Evolutionary conservation across 2,329 filamentous ascomycete species (phyloP), one percentile per base, ranked within the genome.

Genomic region (Neonectria hederae): DNA sequence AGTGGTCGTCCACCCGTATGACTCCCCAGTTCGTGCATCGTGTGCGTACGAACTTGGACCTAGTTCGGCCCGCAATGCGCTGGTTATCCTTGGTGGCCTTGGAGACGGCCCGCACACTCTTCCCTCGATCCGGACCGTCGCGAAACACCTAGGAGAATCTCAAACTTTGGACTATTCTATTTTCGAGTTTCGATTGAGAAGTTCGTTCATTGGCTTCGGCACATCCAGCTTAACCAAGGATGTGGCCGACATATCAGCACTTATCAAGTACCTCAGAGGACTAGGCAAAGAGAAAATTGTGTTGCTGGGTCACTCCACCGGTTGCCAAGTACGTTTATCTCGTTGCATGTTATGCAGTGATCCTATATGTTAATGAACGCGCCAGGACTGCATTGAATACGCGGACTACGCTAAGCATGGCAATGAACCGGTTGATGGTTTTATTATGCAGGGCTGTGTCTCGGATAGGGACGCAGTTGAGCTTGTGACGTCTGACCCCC

Each of bases 381-480:
- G 3, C 14, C 51, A 88, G 85, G 86, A 88, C 70, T 86, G 83
- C 65, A 84, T 88, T 76, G 84, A 85, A 67, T 89, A 88, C 60
- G 80, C 80, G 21, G 76, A 82, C 57, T 80, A 81, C 24, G 74
- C 75, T 53, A 81, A 81, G 66, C 72, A 82, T 38, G 72, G 73
- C 6, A 77, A 79, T 43, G 79, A 86, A 13, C 85, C 87, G 0
- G 80, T 97, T 2, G 88, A 96, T 64, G 94, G 91, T 38, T 89
- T 89, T 53, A 90, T 97, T 48, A 80, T 97, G 59, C 94, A 97
- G 76, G 93, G 90, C 0, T 89, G 92, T 0, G 89, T 94, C 4
- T 92, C 89, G 1, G 93, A 97, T 76, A 85, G 93, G 30, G 90
- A 97, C 75, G 86, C 84, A 0, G 73, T 91, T 11, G 78, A 78